Conservation (phyloP, 257 asterid species). For the Voacanga thouarsii region DNA sequence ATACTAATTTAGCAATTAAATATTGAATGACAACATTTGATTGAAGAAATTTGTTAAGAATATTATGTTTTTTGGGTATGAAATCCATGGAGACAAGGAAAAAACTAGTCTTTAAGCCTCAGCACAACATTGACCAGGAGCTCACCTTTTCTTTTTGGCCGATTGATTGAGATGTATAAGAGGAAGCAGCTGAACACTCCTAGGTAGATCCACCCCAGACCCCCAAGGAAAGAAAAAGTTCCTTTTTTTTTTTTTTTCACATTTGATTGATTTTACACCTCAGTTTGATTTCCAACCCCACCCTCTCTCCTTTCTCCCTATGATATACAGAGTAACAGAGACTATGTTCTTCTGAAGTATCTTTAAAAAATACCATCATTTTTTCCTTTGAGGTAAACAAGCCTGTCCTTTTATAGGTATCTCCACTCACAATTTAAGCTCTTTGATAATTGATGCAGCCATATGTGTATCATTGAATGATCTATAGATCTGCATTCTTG, state of each 20-base stretch:
- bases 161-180: background rate
- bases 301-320: background rate
- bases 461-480: slow-evolving; percentile 11
- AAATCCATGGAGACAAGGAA: too few relatives aligned
- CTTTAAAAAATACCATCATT: background rate
- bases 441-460: slow-evolving; percentile 1
- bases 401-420: slow-evolving; percentile 8
- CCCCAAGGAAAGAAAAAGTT: background rate
- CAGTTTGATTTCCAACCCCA: background rate
- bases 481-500: slow-evolving; percentile 35
- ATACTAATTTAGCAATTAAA: too few relatives aligned
- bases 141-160: background rate
- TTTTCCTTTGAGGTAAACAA: slow-evolving; percentile 13
- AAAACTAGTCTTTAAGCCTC: background rate
- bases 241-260: background rate
- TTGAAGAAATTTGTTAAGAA: too few relatives aligned
- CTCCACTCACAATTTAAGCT: background rate
- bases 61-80: too few relatives aligned
- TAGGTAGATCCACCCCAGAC: background rate
- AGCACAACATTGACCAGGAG: slow-evolving; percentile 3
- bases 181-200: background rate
- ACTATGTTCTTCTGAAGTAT: background rate
- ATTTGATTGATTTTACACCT: background rate
- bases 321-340: too few relatives aligned
- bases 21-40: too few relatives aligned